A percentile compares a stretch with the other conserved stretches of the same genome.
These are phyloP conservation scores for Funneliformis mosseae DNA, from an alignment of 192 early-diverging fungal species.

Conservation along the genomic window DNA sequence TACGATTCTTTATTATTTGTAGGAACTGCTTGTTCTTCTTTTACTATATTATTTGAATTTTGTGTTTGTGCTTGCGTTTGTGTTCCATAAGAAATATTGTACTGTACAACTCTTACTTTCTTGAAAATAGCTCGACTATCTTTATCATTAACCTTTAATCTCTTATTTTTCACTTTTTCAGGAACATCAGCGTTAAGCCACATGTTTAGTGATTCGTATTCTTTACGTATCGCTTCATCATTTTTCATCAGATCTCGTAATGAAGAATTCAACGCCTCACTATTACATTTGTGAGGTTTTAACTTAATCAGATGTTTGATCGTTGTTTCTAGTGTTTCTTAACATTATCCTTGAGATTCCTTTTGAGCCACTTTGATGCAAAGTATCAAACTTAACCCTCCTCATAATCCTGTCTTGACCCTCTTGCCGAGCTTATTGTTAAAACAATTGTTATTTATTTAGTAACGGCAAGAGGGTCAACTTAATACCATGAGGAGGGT, in stretches of 20 bases:
- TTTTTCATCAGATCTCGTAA: slow-evolving; percentile 27
- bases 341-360: slow-evolving; percentile 29
- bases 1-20: slow-evolving; percentile 18
- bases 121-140: too few species aligned
- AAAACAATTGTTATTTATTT: too few species aligned
- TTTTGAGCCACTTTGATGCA: slow-evolving; percentile 30
- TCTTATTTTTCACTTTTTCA: slow-evolving; percentile 11
- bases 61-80: background rate
- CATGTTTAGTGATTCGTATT: slow-evolving; percentile 19
- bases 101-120: slow-evolving; percentile 17
- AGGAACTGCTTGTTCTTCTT: slow-evolving; percentile 1
- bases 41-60: slow-evolving; percentile 28
- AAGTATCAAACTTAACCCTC: too few species aligned
- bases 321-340: slow-evolving; percentile 24
- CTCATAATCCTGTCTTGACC: too few species aligned
- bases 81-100: slow-evolving; percentile 31
- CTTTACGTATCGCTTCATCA: slow-evolving; percentile 26
- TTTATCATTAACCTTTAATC: slow-evolving; percentile 21
- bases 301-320: slow-evolving; percentile 25
- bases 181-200: slow-evolving; percentile 10
- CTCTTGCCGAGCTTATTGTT: too few species aligned
- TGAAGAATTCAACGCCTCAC: slow-evolving; percentile 17
- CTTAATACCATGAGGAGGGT: too few species aligned
- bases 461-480: too few species aligned
- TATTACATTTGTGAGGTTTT: slow-evolving; percentile 30